Conservation (phyloP, 1,284 basidiomycete species). For the Ganoderma meredithae region DNA sequence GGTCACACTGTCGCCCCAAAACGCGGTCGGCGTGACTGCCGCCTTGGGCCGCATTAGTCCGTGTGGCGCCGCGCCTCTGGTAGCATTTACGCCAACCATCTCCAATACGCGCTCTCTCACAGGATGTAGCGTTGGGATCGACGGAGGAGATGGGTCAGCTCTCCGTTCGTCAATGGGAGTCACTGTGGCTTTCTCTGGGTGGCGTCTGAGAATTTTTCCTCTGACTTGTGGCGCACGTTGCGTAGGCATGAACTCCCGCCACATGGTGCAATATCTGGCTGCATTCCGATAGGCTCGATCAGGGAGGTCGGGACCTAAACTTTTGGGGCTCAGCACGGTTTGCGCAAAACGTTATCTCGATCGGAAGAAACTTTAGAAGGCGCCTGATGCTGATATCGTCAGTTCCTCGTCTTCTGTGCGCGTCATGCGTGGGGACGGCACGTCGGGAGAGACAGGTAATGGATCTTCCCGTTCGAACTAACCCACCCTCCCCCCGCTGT, state of each 20-base stretch:
- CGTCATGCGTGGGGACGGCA: background rate
- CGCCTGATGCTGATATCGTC: constrained; percentile 23
- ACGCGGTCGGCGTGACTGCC: constrained; percentile 38
- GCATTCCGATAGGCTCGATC: constrained; percentile 36
- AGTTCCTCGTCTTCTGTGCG: constrained; percentile 6
- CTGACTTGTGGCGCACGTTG: constrained; percentile 28
- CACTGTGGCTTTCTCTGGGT: background rate
- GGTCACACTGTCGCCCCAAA: constrained; percentile 37
- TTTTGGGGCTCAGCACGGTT: constrained; percentile 33
- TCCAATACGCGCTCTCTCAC: constrained; percentile 1
- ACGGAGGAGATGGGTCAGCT: background rate
- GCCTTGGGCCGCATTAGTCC: constrained; percentile 20
- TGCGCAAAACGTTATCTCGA: constrained; percentile 44
- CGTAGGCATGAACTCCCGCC: background rate
- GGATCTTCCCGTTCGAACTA: background rate
- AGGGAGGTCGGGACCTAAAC: constrained; percentile 32
- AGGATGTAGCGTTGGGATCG: background rate
- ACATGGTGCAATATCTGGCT: constrained; percentile 17
- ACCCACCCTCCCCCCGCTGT: background rate
- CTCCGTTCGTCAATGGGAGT: background rate
- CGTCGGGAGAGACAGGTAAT: background rate
- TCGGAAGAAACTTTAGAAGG: constrained; percentile 26
- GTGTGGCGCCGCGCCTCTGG: constrained; percentile 29
- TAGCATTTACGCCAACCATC: constrained; percentile 23
- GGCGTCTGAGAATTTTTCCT: constrained; percentile 8